Conservation (phyloP, 495 filamentous ascomycete species). For the Neurospora sp. region DNA sequence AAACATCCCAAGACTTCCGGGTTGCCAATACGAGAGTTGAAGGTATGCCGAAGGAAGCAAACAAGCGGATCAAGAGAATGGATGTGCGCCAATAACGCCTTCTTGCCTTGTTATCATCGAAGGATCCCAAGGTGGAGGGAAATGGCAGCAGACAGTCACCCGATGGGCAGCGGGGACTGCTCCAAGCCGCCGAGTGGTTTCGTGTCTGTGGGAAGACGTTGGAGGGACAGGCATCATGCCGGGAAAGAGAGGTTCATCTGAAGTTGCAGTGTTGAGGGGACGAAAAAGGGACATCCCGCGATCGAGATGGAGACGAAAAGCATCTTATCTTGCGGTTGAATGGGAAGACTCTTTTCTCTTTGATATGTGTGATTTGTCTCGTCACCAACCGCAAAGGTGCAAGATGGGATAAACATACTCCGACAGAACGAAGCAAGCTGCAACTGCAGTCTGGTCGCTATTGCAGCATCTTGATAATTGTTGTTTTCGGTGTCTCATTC, state of each 20-base stretch:
- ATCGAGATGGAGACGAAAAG: background rate
- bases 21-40: background rate
- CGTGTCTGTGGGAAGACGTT: background rate
- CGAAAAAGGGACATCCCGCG: background rate
- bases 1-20: background rate
- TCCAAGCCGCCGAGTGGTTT: background rate
- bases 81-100: background rate
- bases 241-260: background rate
- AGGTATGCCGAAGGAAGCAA: background rate
- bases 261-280: background rate
- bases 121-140: background rate
- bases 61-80: background rate
- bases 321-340: too few species aligned
- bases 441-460: too few species aligned
- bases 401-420: too few species aligned
- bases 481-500: background rate
- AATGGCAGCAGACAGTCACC: background rate
- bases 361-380: too few species aligned
- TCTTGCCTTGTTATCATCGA: background rate
- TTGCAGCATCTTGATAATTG: background rate
- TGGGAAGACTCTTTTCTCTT: too few species aligned
- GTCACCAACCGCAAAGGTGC: too few species aligned
- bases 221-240: background rate
- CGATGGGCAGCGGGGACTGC: background rate
- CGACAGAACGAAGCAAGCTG: too few species aligned